These are phyloP conservation scores for Herpetomonas tarakana DNA, from an alignment of 208 protist genomes.

Conservation along the genomic window DNA sequence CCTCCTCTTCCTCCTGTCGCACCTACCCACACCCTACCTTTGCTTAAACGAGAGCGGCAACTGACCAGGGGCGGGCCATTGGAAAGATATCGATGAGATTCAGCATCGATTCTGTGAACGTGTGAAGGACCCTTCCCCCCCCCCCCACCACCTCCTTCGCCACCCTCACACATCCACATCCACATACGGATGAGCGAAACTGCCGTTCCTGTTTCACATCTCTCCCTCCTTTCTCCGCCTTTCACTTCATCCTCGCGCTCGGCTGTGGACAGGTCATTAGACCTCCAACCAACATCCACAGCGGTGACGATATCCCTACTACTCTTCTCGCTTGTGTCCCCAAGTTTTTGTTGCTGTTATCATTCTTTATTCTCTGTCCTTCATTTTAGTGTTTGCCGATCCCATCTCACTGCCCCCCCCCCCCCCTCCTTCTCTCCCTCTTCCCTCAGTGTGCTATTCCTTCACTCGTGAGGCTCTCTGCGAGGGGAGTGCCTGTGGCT, in stretches of 20 bases:
- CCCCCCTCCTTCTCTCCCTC: not conserved
- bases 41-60: not conserved
- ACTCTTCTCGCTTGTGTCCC: not conserved
- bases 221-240: slow-evolving; percentile 7
- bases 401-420: not conserved
- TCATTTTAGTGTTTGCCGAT: slow-evolving; percentile 9
- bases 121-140: no score
- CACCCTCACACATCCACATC: no score
- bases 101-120: no score
- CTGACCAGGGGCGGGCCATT: no score
- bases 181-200: no score
- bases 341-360: not conserved
- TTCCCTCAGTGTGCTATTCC: no score
- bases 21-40: not conserved
- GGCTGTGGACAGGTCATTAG: not conserved
- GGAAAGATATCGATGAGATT: no score
- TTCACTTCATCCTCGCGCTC: not conserved
- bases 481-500: no score
- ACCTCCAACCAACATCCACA: no score
- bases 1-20: not conserved
- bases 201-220: not conserved
- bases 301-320: not conserved
- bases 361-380: slow-evolving; percentile 9
- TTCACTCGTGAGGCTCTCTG: no score
- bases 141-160: no score